Evolutionary conservation across 2,329 filamentous ascomycete species (phyloP), one percentile per base, ranked within the genome.

Genomic region (Furcasterigmium sp.): DNA sequence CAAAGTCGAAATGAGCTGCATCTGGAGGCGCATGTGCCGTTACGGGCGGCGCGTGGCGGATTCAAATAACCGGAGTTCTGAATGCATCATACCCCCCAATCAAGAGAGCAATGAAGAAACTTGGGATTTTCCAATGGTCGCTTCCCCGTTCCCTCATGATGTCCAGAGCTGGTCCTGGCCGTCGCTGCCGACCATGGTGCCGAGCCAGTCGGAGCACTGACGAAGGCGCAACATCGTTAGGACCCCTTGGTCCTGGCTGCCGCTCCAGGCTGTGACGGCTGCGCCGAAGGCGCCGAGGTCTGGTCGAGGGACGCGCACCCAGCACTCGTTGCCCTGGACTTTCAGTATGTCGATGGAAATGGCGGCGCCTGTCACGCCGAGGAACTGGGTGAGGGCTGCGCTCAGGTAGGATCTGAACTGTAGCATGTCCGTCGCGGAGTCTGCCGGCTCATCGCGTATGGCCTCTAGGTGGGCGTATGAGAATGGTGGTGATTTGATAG

Each of bases 321-420:
- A 87, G 43, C 76, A 76, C 38, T 79, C 69, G 6, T 56, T 53
- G 2, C 65, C 70, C 3, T 77, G 63, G 0, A 82, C 66, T 52
- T 82, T 79, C 26, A 91, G 71, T 17, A 91, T 78, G 56, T 91
- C 87, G 44, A 90, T 57, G 1, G 82, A 67, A 4, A 91, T 81
- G 10, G 78, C 80, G 2, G 73, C 65, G 10, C 87, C 87, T 0
- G 78, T 81, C 15, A 79, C 64, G 17, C 87, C 87, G 2, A 91
- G 75, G 53, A 87, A 90, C 48, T 85, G 77, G 1, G 69, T 69
- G 8, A 91, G 66, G 0, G 85, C 82, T 1, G 74, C 61, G 2
- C 75, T 78, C 51, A 85, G 76, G 55, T 85, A 82, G 1, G 79
- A 69, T 26, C 78, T 78, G 15, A 76, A 70, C 29, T 81, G 82